These are phyloP conservation scores for sorghum (Sorghum bicolor) DNA, from an alignment of 176 grass and related monocot genomes.

Conservation along the genomic window DNA sequence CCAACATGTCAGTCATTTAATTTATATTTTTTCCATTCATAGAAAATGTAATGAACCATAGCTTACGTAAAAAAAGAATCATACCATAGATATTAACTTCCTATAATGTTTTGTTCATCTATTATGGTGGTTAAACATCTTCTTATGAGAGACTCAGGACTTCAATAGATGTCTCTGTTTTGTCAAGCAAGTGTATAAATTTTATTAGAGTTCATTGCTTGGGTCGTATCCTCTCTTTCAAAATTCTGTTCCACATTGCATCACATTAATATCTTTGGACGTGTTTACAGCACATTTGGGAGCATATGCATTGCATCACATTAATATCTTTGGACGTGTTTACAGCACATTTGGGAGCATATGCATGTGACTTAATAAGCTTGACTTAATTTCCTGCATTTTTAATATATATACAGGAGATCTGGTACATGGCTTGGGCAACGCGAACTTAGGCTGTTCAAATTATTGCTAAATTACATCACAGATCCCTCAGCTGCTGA, in stretches of 20 bases:
- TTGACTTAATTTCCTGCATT: neutral
- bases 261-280: neutral
- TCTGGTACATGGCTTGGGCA: slow-evolving; percentile 62
- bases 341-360: slow-evolving; percentile 10
- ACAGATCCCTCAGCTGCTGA: slow-evolving; percentile 48
- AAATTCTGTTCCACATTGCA: neutral
- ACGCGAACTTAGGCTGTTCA: slow-evolving; percentile 74
- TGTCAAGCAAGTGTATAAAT: neutral
- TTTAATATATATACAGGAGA: slow-evolving; percentile 52
- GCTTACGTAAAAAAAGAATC: neutral
- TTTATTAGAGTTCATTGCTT: slow-evolving; percentile 1
- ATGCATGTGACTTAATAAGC: neutral
- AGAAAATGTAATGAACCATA: neutral
- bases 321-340: neutral
- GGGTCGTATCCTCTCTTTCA: neutral
- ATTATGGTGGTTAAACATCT: slow-evolving; percentile 14
- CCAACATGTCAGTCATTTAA: neutral
- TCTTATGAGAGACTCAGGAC: neutral
- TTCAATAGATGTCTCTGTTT: slow-evolving; percentile 10
- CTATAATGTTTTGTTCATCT: slow-evolving; percentile 24
- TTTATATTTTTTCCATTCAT: neutral
- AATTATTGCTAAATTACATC: slow-evolving; percentile 77
- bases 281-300: neutral
- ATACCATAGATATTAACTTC: neutral
- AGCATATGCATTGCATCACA: slow-evolving; percentile 9